Evolutionary conservation across 2,329 filamentous ascomycete genomes (phyloP).

Genomic region (Fusarium sp.): DNA sequence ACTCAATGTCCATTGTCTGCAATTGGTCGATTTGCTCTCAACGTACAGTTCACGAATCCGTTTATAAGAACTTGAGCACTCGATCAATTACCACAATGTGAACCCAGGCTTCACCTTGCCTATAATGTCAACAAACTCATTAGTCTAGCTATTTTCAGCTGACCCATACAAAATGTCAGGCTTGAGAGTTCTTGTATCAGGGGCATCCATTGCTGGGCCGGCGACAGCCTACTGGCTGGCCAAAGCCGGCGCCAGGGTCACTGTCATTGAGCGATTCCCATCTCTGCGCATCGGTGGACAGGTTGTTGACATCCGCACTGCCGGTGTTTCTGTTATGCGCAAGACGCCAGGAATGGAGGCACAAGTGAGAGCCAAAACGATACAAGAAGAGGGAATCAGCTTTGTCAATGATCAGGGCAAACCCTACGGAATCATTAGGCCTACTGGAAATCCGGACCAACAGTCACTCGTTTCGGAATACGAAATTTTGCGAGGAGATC

Average conservation of each 20-base stretch:
- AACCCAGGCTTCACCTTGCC: too few relatives aligned
- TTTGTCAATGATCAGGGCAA: slow-evolving; percentile 15
- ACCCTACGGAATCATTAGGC: slow-evolving; percentile 13
- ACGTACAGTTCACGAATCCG: neutral
- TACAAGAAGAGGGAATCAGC: slow-evolving; percentile 24
- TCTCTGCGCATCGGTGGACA: slow-evolving; percentile 55
- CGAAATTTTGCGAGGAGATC: slow-evolving; percentile 23
- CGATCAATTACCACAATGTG: too few relatives aligned
- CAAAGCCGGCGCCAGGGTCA: slow-evolving; percentile 52
- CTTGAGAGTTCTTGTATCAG: slow-evolving; percentile 49
- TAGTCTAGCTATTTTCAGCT: too few relatives aligned
- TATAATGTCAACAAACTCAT: neutral
- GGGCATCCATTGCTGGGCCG: slow-evolving; percentile 53
- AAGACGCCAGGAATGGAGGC: slow-evolving; percentile 56
- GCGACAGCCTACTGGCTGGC: slow-evolving; percentile 51
- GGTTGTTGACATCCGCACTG: slow-evolving; percentile 56
- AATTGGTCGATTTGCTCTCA: neutral
- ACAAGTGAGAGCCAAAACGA: slow-evolving; percentile 12
- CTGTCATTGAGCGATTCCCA: slow-evolving; percentile 58
- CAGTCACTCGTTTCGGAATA: slow-evolving; percentile 29
- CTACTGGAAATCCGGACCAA: slow-evolving; percentile 22
- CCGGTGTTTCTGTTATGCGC: slow-evolving; percentile 56
- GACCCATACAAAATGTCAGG: slow-evolving; percentile 27
- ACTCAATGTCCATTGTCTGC: slow-evolving; percentile 11
- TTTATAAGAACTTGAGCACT: too few relatives aligned